Percentiles rank a stretch among this genome's conserved stretches.
These are phyloP conservation scores for Clathrus columnatus DNA, from an alignment of 768 basidiomycete species.

Conservation along the genomic window DNA sequence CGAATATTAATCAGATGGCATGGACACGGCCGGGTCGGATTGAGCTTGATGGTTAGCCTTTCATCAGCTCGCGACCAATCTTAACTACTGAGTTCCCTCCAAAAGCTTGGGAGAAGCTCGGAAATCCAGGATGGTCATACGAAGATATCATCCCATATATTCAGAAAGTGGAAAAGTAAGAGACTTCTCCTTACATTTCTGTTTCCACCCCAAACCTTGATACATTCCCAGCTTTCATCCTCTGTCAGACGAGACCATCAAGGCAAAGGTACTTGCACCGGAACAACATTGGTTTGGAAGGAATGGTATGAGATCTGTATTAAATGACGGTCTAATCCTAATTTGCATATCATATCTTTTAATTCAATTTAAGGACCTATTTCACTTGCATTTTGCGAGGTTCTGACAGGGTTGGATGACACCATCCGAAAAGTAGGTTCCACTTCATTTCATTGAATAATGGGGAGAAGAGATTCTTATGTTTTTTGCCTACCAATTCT, in stretches of 20 bases:
- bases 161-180: constrained; percentile 30
- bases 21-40: neutral
- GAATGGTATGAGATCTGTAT: neutral
- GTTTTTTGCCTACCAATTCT: too few species aligned
- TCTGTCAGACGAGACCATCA: neutral
- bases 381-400: too few species aligned
- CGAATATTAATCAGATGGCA: constrained; percentile 28
- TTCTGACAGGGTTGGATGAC: too few species aligned
- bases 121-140: constrained; percentile 51
- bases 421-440: too few species aligned
- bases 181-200: too few species aligned
- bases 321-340: neutral
- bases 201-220: too few species aligned
- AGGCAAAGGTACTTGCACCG: neutral
- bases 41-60: neutral
- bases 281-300: neutral
- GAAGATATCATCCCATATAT: constrained; percentile 31
- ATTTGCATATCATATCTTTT: too few species aligned
- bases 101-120: constrained; percentile 33
- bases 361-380: neutral
- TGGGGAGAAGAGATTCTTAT: too few species aligned
- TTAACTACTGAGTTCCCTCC: constrained; percentile 13
- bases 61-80: neutral
- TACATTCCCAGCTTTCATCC: neutral
- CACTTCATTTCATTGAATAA: too few species aligned